phyloP scores from a whole-genome alignment of 306 rosid species.

The Quercus variabilis region DNA sequence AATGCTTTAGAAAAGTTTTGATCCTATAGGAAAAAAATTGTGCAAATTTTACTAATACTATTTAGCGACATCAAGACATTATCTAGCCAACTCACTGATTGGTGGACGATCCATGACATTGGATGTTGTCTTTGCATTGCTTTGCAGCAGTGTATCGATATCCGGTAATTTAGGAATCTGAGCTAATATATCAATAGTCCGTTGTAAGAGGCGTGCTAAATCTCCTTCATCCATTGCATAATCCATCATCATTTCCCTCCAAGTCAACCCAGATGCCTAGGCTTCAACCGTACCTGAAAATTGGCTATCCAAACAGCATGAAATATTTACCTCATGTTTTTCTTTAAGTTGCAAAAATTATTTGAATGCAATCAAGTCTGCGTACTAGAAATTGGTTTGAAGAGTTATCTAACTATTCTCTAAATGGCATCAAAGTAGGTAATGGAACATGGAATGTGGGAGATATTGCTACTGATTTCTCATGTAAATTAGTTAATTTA shows the following conservation, averaged over 20 bases:
- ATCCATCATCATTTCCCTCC: slow-evolving; percentile 98
- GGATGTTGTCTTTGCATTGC: slow-evolving; percentile 72
- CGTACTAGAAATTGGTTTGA: too few relatives aligned
- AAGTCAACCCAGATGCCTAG: slow-evolving; percentile 95
- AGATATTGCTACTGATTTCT: too few relatives aligned
- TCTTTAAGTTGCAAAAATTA: slow-evolving; percentile 55
- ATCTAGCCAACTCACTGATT: slow-evolving; percentile 84
- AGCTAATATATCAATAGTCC: slow-evolving; percentile 80
- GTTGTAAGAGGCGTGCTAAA: slow-evolving; percentile 83
- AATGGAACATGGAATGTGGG: too few relatives aligned
- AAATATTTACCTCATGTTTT: slow-evolving; percentile 63
- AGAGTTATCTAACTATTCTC: too few relatives aligned
- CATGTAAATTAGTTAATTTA: too few relatives aligned
- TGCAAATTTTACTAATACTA: slow-evolving; percentile 21
- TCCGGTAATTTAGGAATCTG: slow-evolving; percentile 92
- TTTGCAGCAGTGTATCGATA: slow-evolving; percentile 67
- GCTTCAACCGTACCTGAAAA: slow-evolving; percentile 98
- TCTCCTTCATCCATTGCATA: slow-evolving; percentile 99
- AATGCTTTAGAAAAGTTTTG: not conserved
- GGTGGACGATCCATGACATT: slow-evolving; percentile 94
- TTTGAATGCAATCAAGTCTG: too few relatives aligned
- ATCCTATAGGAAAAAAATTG: not conserved
- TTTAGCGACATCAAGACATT: slow-evolving; percentile 11
- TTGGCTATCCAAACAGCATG: slow-evolving; percentile 76
- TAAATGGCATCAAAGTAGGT: too few relatives aligned